Percentiles rank a stretch among this genome's conserved stretches.
Conservation (phyloP, 2,329 filamentous ascomycete species). For the Penicillium sclerotigenum region DNA sequence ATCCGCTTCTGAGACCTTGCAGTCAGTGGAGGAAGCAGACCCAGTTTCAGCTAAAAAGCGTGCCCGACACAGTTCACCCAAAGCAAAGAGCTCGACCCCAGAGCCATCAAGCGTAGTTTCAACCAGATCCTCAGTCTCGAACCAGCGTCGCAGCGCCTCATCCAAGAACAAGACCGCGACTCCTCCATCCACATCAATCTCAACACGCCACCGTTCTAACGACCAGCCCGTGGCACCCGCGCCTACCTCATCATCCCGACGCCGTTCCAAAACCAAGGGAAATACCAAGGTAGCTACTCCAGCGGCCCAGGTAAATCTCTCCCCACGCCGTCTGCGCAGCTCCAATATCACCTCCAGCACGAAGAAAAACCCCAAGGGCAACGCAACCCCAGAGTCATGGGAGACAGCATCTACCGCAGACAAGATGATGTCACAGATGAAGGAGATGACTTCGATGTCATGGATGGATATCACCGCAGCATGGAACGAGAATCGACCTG, state of each 20-base stretch:
- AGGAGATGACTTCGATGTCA: background rate
- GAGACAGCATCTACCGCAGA: background rate
- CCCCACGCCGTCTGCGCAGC: background rate
- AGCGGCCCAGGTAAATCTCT: background rate
- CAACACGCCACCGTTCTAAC: background rate
- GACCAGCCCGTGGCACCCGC: no score
- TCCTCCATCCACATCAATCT: background rate
- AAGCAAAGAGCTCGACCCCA: background rate
- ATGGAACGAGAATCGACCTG: background rate
- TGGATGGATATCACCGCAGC: background rate
- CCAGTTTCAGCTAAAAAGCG: background rate
- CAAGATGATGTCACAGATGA: slow-evolving; percentile 3
- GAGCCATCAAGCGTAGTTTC: background rate
- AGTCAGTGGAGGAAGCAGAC: background rate
- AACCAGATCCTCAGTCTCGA: background rate
- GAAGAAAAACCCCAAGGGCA: background rate
- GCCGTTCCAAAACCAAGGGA: background rate
- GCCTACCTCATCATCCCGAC: background rate
- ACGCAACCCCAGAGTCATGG: background rate
- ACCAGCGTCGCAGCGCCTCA: background rate
- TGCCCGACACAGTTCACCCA: background rate
- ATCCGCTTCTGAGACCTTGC: background rate
- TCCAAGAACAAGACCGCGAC: background rate
- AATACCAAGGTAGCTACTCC: background rate
- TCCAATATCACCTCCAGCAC: background rate